Evolutionary conservation across 108 stramenopile genomes (phyloP), one percentile per base, ranked within the genome.

Genomic region (Chaetoceros tenuissimus): DNA sequence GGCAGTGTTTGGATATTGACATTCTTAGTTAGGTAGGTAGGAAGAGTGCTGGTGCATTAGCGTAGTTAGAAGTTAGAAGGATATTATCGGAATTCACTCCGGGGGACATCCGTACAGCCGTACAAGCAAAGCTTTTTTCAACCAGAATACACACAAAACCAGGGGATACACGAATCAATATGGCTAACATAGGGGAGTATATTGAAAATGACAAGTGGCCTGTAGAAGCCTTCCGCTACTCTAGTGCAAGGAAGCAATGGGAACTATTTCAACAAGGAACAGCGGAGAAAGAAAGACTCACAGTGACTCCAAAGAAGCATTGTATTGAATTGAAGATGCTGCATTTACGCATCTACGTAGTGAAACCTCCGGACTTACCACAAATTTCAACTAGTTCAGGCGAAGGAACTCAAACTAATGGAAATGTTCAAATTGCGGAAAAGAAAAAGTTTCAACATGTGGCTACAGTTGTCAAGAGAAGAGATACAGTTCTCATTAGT

Each of bases 211-310:
- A 46, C 2, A 21, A 59, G 1, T 59, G 58, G 58, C 58, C 58
- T 23, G 58, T 59, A 19, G 46, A 59, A 2, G 58, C 48, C 24
- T 59, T 50, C 28, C 58, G 58, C 45, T 28, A 28, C 1, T 40
- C 58, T 1, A 5, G 13, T 13, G 27, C 24, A n/a, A n/a, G 31
- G 31, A 48, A 30, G 21, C 46, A 46, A 51, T 59, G 58, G 58
- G 3, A 59, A 3, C 3, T 28, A 7, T 25, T 40, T 25, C 27
- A 30, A 7, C n/a, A 31, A 20, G 54, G 13, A 7, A 18, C 19
- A 7, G 5, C 54, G 20, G 22, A 2, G 27, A 55, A 21, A 17
- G n/a, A 8, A 21, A 22, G 48, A 22, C 19, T 46, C 21, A 21
- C 16, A 17, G 46, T 2, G 2, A 2, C 7, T 24, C 58, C 46